Conservation (phyloP, 371 early-diverging fungal genomes). For the Rhizopus stolonifer region DNA sequence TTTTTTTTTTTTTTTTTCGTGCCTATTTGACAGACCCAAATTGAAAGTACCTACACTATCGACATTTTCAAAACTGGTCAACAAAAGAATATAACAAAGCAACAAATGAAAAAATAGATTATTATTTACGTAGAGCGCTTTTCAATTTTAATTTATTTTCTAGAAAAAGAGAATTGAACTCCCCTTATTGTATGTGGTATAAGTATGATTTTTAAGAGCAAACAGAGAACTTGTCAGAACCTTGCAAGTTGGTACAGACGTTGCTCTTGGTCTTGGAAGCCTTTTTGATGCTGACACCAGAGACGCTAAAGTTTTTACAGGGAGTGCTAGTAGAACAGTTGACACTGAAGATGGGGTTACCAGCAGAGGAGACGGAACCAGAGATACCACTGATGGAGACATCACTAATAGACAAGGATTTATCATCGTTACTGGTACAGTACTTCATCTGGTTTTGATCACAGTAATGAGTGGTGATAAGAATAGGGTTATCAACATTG, state of each 20-base stretch:
- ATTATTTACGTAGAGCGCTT: too few relatives aligned
- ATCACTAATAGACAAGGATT: constrained; percentile 29
- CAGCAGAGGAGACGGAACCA: constrained; percentile 19
- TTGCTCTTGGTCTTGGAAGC: constrained; percentile 21
- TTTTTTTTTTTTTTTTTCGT: too few relatives aligned
- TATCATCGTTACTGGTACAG: constrained; percentile 19
- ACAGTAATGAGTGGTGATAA: constrained; percentile 40
- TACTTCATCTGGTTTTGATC: constrained; percentile 28
- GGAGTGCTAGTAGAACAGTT: constrained; percentile 30
- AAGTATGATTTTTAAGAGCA: constrained; percentile 1
- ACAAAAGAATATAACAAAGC: too few relatives aligned
- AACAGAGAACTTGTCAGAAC: constrained; percentile 7
- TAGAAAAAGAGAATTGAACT: too few relatives aligned
- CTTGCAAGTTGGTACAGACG: constrained; percentile 15
- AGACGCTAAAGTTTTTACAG: constrained; percentile 25
- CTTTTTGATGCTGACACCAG: constrained; percentile 15
- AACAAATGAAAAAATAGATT: too few relatives aligned
- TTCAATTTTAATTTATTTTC: too few relatives aligned
- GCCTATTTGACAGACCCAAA: too few relatives aligned
- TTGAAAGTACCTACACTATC: too few relatives aligned
- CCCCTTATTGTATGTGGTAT: too few relatives aligned
- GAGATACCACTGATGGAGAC: constrained; percentile 24
- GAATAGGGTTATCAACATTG: constrained; percentile 29
- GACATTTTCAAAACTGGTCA: too few relatives aligned
- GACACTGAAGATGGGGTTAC: constrained; percentile 23